Percentiles rank a stretch among this genome's conserved stretches.
Evolutionary conservation across 2,329 filamentous ascomycete species (phyloP).

Genomic region (Neonectria hederae): DNA sequence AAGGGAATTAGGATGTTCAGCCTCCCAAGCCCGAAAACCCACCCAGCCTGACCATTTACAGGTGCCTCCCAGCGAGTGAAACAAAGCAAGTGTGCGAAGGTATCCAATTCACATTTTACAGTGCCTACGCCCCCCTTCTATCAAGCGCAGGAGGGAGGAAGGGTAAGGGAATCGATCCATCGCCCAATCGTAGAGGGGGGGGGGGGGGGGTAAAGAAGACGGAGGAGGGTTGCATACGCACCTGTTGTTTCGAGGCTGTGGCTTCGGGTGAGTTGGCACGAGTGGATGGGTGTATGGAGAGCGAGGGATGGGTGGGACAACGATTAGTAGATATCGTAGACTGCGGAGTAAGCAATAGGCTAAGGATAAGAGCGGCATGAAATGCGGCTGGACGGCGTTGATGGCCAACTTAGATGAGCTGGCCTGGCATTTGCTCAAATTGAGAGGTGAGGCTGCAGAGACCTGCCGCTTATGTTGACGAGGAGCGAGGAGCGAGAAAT

Average conservation of each 20-base stretch:
- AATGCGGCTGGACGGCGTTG: neutral
- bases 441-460: neutral
- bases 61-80: neutral
- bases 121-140: neutral
- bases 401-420: neutral
- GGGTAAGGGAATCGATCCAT: neutral
- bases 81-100: slow-evolving; percentile 7
- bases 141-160: neutral
- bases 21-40: neutral
- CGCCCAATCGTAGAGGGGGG: slow-evolving; percentile 7
- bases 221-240: neutral
- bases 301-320: neutral
- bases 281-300: neutral
- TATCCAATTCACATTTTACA: slow-evolving; percentile 5
- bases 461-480: neutral
- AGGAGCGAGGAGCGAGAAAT: neutral
- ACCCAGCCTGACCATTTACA: slow-evolving; percentile 5
- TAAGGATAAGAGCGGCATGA: neutral
- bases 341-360: neutral
- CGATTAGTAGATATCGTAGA: neutral
- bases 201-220: too few species aligned
- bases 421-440: neutral
- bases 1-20: neutral
- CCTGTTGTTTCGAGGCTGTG: neutral
- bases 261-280: neutral